Evolutionary conservation across 495 filamentous ascomycete species (phyloP), one percentile per base, ranked within the genome.

Genomic region (Neurospora sp.): DNA sequence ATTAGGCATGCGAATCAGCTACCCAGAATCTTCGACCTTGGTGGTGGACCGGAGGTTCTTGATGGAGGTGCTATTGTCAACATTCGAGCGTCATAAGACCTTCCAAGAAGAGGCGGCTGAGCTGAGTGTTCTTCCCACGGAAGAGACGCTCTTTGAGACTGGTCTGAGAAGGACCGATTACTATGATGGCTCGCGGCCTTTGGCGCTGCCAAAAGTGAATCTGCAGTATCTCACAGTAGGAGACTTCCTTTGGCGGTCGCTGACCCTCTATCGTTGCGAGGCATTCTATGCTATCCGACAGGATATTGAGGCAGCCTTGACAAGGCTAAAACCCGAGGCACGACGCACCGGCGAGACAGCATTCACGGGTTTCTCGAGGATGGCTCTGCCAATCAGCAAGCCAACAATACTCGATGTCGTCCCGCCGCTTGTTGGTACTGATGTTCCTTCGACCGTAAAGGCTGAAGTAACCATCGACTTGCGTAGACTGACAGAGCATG

Each of bases 151-250:
- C n/a, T 98, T 97, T 77, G 94, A 98, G 70, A 83, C 88, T 68
- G 88, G 90, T n/a, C 85, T 97, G 39, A 80, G 96, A 73, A 88
- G 95, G 68, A 95, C 95, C 72, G 94, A 97, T 76, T 87, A 87
- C 14, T 99, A 98, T 74, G 90, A 97, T 80, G 96, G 95, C 44
- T 94, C 94, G 42, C 88, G 89, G 37, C 94, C 96, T 11, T 85
- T 99, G 68, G 93, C 96, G 7, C 90, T 99, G 70, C 96, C 96
- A 3, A 99, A 98, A 76, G 82, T 98, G 69, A 98, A 97, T 78
- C 86, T 99, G 48, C 96, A 98, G 76, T 98, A 99, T 79, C 87
- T 99, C 37, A 95, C 93, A 9, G 88, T 97, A 41, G 94, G 96
- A 5, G 96, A 99, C 79, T 98, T 98, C 76, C 86, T 99, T 11